Conservation (phyloP, 768 basidiomycete species). For the Pulveroboletus sp. region DNA sequence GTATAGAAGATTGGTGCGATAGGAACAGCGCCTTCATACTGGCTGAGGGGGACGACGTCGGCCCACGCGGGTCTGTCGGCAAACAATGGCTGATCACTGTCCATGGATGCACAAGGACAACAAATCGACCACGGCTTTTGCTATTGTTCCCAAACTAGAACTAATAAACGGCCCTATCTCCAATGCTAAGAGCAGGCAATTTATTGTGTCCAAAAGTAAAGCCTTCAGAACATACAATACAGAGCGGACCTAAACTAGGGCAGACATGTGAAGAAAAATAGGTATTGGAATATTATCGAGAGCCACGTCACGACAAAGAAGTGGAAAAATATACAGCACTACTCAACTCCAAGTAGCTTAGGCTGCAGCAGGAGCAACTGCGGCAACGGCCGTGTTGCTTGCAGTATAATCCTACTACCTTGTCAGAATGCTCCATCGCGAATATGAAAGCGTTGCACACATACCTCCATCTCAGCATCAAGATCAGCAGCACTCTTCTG, state of each 20-base stretch:
- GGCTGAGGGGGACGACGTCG: slow-evolving; percentile 74
- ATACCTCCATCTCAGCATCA: slow-evolving; percentile 97
- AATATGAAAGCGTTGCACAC: slow-evolving; percentile 13
- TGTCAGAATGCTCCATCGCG: not conserved
- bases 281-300: slow-evolving; percentile 22
- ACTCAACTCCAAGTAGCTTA: slow-evolving; percentile 9
- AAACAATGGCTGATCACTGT: slow-evolving; percentile 38
- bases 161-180: not conserved
- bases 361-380: slow-evolving; percentile 42
- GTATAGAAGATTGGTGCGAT: slow-evolving; percentile 92
- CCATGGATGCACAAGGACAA: slow-evolving; percentile 4
- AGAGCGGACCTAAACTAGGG: slow-evolving; percentile 19
- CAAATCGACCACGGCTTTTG: no score
- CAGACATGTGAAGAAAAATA: slow-evolving; percentile 7
- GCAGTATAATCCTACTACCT: slow-evolving; percentile 61
- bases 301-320: not conserved
- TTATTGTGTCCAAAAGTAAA: slow-evolving; percentile 3
- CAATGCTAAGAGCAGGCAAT: not conserved
- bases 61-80: slow-evolving; percentile 68
- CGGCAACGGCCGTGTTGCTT: slow-evolving; percentile 40
- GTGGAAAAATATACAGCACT: slow-evolving; percentile 2
- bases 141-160: not conserved
- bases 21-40: slow-evolving; percentile 73
- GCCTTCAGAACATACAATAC: slow-evolving; percentile 21
- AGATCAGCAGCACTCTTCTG: slow-evolving; percentile 84